Base-by-base conservation (phyloP, 2,329 filamentous ascomycete species). In the Penicillium sp. region DNA sequence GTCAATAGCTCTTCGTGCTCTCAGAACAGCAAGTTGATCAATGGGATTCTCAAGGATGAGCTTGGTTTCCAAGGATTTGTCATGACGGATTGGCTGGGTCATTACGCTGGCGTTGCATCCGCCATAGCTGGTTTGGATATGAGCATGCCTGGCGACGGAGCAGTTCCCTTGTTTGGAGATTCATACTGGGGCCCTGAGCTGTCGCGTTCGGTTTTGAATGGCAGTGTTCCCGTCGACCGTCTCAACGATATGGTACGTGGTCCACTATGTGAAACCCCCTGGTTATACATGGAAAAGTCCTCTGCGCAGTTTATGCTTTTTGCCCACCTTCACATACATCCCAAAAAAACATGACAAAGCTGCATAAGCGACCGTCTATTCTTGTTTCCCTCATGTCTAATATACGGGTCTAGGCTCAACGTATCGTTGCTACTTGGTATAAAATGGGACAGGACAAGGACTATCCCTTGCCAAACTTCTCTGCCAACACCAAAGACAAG, bases 11-110 rank as follows among this genome's bases (percentile, higher is more conserved):
- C 84, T 0, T 85, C 87, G 17, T 80, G 81, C 6, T 89, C 85
- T 57, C 85, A 88, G 59, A 91, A 91, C 68, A 86, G 84, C 60
- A 87, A 87, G 68, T 74, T 87, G 15, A 78, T 89, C 53, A 91
- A 90, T 62, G 86, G 84, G 0, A 77, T 91, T 4, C 77, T 91
- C 9, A 91, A 91, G 66, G 87, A 88, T 45, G 89, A 91, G 73
- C 79, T 91, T 49, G 87, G 86, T 0, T 91, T 91, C 64, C 87
- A 90, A 64, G 89, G 89, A 67, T 86, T 76, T 64, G 83, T 90
- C 25, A 85, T 90, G 77, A 86, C 84, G 0, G 89, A 91, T 70
- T 91, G 88, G 87, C 73, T 83, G 27, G 84, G 84, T 0, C 86
- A 89, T 55, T 79, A 85, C 54, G 81, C 81, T 0, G 84, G 84